Percentiles rank a stretch among this genome's conserved stretches.
phyloP scores from a whole-genome alignment of 2,329 filamentous ascomycete genomes.

The Bipolaris oryzae region DNA sequence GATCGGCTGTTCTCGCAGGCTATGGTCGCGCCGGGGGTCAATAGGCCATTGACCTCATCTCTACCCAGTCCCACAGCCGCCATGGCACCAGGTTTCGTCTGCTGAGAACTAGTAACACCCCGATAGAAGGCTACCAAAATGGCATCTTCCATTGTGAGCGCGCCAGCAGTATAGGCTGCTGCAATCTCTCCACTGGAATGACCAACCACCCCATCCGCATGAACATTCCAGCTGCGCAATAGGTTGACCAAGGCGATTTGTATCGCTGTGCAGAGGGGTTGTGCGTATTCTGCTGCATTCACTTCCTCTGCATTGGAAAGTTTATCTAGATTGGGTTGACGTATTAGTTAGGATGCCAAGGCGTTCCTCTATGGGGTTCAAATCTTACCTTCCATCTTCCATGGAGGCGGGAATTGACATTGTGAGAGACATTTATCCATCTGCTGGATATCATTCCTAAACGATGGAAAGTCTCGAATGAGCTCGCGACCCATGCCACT shows the following conservation, averaged over 20 bases:
- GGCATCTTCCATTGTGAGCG: not conserved
- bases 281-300: not conserved
- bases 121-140: slow-evolving; percentile 21
- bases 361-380: not conserved
- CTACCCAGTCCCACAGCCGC: not conserved
- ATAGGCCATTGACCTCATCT: no score
- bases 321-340: not conserved
- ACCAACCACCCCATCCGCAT: slow-evolving; percentile 21
- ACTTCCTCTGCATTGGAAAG: not conserved
- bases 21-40: not conserved
- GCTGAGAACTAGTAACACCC: slow-evolving; percentile 45
- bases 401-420: no score
- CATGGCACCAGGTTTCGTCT: not conserved
- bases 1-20: not conserved
- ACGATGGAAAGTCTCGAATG: slow-evolving; percentile 9
- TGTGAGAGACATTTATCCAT: not conserved
- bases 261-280: not conserved
- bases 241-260: not conserved
- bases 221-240: slow-evolving; percentile 19
- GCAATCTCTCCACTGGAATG: slow-evolving; percentile 34
- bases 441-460: not conserved
- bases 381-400: not conserved
- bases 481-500: slow-evolving; percentile 48
- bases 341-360: no score
- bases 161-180: slow-evolving; percentile 29